Evolutionary conservation across 306 rosid genomes (phyloP), one percentile per base, ranked within the genome.

Genomic region (Lagenaria siceraria): DNA sequence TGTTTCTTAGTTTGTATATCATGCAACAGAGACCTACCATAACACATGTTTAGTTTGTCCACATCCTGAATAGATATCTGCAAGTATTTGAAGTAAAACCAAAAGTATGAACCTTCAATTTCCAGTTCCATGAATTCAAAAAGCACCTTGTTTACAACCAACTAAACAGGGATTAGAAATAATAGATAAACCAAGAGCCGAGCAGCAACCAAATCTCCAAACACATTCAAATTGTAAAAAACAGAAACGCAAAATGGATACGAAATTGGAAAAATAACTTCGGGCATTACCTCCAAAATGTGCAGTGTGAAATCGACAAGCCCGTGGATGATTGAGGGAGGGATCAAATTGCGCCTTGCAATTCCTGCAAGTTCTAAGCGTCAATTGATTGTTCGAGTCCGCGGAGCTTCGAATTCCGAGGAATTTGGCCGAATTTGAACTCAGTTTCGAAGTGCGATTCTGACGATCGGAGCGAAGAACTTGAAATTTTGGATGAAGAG

Each of bases 281-380:
- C 27, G 5, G 49, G 22, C 25, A 60, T 36, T 82, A 91, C 98
- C 98, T 76, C 98, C 98, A 82, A 84, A 94, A 84, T 94, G 98
- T 69, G 98, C 89, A 21, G 97, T 84, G 88, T 94, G 98, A 81
- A 84, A 94, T 72, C 90, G 80, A 78, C 98, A 94, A 81, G 98
- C 88, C 56, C 82, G 83, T 73, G 87, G 93, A 86, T 94, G 86
- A 76, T 94, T 94, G 69, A 87, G 89, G 12, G 84, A 54, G 51
- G 90, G 95, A 63, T 92, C 83, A 75, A 81, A 92, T 81, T 92
- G 97, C 79, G 89, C 77, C 88, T 94, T 94, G 89, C 98, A 92
- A 77, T 89, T 90, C 88, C 92, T 90, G 88, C 97, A 90, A 80
- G 97, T 92, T 85, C 81, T 87, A 51, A 88, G 89, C 52, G 71